Percentiles rank a stretch among this genome's conserved stretches.
These are phyloP conservation scores for Chaetomium fimeti DNA, from an alignment of 495 filamentous ascomycete species.

Conservation along the genomic window DNA sequence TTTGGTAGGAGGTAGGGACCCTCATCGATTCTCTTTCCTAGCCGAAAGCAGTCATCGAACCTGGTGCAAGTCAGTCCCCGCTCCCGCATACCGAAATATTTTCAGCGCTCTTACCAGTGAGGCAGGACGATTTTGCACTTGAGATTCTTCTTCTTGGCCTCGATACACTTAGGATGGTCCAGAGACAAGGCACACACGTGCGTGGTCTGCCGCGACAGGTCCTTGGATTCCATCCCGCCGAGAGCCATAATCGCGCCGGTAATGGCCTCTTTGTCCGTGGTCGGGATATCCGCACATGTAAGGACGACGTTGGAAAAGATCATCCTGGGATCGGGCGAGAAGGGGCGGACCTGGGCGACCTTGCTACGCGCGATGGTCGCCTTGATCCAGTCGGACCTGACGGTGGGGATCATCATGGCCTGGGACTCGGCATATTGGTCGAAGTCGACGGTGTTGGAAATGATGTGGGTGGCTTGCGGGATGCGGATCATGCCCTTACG, in stretches of 20 bases:
- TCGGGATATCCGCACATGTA: conserved; percentile 74
- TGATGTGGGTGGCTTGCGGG: conserved; percentile 70
- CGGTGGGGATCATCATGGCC: conserved; percentile 74
- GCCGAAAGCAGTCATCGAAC: conserved; percentile 95
- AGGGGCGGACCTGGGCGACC: conserved; percentile 74
- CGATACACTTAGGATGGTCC: conserved; percentile 67
- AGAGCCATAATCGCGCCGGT: conserved; percentile 84
- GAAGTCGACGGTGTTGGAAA: conserved; percentile 84
- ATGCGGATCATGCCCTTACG: conserved; percentile 52
- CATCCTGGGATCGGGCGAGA: conserved; percentile 84
- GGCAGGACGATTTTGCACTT: conserved; percentile 84
- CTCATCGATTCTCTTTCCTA: conserved; percentile 85
- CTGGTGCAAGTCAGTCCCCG: conserved; percentile 39
- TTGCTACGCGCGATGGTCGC: conserved; percentile 64
- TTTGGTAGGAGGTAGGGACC: conserved; percentile 83
- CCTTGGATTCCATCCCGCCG: conserved; percentile 74
- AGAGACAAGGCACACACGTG: conserved; percentile 83
- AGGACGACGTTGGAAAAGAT: conserved; percentile 82
- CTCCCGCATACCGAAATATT: background rate
- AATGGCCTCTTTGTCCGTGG: conserved; percentile 89
- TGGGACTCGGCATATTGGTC: conserved; percentile 70
- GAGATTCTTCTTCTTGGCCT: conserved; percentile 60
- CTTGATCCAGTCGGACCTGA: conserved; percentile 78
- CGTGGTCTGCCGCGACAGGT: conserved; percentile 69
- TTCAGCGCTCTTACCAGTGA: conserved; percentile 66